A percentile compares a stretch with the other conserved stretches of the same genome.
phyloP scores from a whole-genome alignment of 2,329 filamentous ascomycete species.

The Hypoxylon sp. region DNA sequence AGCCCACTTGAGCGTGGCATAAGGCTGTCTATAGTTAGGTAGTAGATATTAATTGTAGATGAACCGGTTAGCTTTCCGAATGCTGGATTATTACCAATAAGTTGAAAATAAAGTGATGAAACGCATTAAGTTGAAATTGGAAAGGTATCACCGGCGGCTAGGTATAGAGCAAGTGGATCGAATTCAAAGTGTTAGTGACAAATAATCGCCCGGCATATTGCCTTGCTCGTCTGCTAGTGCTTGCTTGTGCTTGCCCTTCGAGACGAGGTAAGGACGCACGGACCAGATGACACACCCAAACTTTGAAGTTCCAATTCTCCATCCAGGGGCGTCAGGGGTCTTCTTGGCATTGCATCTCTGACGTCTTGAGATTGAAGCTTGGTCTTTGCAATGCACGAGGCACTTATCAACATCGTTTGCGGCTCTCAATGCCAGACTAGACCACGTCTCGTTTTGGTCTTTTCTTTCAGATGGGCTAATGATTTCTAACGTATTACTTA shows the following conservation, averaged over 20 bases:
- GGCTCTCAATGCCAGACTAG: too few species aligned
- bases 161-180: conserved; percentile 6
- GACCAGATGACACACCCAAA: conserved; percentile 14
- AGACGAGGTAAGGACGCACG: conserved; percentile 3
- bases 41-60: too few species aligned
- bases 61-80: conserved; percentile 6
- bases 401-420: conserved; percentile 19
- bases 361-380: conserved; percentile 39
- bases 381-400: conserved; percentile 24
- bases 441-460: too few species aligned
- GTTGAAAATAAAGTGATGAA: conserved; percentile 17
- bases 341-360: conserved; percentile 35
- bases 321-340: conserved; percentile 33
- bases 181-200: conserved; percentile 1
- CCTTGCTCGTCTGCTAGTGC: too few species aligned
- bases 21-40: too few species aligned
- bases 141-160: conserved; percentile 5
- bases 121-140: conserved; percentile 14
- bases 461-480: conserved; percentile 3
- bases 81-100: conserved; percentile 6
- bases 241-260: too few species aligned
- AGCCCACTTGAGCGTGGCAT: conserved; percentile 20
- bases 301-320: conserved; percentile 20
- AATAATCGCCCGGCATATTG: too few species aligned
- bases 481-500: not conserved